Evolutionary conservation across 2,329 filamentous ascomycete species (phyloP).

Genomic region (Cercospora nicotianae): DNA sequence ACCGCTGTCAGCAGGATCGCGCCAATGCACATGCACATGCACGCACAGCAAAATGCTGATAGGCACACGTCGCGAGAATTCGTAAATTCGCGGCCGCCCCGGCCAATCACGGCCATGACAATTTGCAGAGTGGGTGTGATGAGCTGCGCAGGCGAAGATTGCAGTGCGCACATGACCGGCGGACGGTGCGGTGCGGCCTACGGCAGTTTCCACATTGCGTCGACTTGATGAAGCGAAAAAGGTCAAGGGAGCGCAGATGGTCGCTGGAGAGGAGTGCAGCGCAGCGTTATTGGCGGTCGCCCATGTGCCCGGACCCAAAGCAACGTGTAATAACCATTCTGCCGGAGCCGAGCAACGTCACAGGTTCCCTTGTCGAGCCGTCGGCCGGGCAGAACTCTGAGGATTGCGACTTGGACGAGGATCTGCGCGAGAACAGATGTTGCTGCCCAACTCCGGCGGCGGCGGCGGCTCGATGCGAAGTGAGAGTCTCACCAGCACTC

Average conservation of each 20-base stretch:
- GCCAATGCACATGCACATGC: background rate
- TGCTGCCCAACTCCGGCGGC: constrained; percentile 1
- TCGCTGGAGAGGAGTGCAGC: background rate
- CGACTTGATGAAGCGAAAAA: background rate
- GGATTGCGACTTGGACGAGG: constrained; percentile 5
- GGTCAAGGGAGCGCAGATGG: background rate
- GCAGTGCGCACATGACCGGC: constrained; percentile 1
- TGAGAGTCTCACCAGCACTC: background rate
- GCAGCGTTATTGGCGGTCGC: background rate
- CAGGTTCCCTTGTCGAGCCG: constrained; percentile 1
- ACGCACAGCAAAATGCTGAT: background rate
- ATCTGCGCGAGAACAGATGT: constrained; percentile 5
- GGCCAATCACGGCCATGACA: background rate
- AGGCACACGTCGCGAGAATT: constrained; percentile 4
- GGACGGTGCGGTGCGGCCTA: background rate
- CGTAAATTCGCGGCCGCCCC: background rate
- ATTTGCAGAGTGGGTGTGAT: constrained; percentile 1
- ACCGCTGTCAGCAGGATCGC: background rate
- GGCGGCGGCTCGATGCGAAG: background rate
- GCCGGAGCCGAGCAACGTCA: constrained; percentile 2
- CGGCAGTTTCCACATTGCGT: background rate
- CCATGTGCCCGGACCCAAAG: background rate
- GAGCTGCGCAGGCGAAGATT: background rate
- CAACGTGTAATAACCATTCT: constrained; percentile 1
- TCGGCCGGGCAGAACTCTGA: background rate